Base-by-base conservation (phyloP, 371 early-diverging fungal genomes). In the Rhizopus stolonifer region DNA sequence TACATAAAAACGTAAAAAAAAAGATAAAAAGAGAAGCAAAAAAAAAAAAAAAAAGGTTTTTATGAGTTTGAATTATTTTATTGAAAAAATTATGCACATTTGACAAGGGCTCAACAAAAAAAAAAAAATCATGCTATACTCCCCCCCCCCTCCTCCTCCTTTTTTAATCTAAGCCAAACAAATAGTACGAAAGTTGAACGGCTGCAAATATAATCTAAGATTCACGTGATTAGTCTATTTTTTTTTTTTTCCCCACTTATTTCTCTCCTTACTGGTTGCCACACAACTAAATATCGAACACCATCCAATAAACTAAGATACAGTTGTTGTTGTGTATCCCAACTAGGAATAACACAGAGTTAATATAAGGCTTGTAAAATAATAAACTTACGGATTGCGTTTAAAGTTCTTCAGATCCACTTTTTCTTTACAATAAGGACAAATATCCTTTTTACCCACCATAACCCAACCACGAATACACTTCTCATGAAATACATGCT, bases 401-500 rank as follows among this genome's bases (percentile, higher is more conserved):
- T 83, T 83, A 61, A 93, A 90, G 18, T 80, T 80, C 34, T 84
- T 83, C 42, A 91, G 59, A 60, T 92, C 88, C 8, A 93, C 92
- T 55, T 90, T 90, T 65, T 93, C 94, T 60, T 90, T 91, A 74
- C 87, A 96, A 64, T 91, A 95, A n/a, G 96, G 96, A 67, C 98
- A 98, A 48, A 82, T 83, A 44, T 91, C 92, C 62, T 94, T 95
- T 62, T 96, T 96, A 33, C 95, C 95, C 49, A 98, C 85, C 48
- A 96, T 77, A 46, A 87, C 87, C 96, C 96, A 96, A 33, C 95
- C 96, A 54, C 93, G 87, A 50, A 96, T 93, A 71, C 96, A 98
- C 36, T 83, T 80, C 61, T 90, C 90, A 65, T 98, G 98, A 64
- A 89, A 91, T 29, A 83, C 81, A 58, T 93, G 93, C 26, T 82